Percentiles rank a stretch among this genome's conserved stretches.
Conservation (phyloP, 352 stramenopile species). For the Pythium biforme region DNA sequence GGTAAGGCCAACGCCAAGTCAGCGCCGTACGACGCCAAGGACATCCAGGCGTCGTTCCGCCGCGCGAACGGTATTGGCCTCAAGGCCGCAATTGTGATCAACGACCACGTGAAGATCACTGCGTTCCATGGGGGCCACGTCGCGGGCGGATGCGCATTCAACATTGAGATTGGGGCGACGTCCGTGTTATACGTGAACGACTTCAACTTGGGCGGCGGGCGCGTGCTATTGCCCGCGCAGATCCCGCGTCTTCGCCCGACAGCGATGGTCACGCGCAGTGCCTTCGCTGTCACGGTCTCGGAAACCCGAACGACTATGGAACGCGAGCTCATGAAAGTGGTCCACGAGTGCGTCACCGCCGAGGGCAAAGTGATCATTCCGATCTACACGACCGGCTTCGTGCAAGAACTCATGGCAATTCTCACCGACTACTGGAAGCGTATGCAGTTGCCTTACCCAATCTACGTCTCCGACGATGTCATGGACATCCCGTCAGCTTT, state of each 20-base stretch:
- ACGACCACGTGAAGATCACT: constrained; percentile 70
- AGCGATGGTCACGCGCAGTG: constrained; percentile 62
- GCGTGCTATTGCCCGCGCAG: constrained; percentile 64
- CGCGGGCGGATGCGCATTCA: constrained; percentile 70
- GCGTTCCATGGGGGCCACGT: constrained; percentile 82
- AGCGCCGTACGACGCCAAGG: constrained; percentile 50
- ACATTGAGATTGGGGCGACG: constrained; percentile 72
- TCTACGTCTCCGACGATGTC: constrained; percentile 62
- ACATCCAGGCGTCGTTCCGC: constrained; percentile 55
- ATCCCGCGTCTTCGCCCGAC: constrained; percentile 65
- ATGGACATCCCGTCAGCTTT: constrained; percentile 64
- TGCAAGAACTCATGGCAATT: constrained; percentile 77
- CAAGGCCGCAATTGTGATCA: constrained; percentile 57
- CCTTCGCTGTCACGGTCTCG: constrained; percentile 81
- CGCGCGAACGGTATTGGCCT: constrained; percentile 48
- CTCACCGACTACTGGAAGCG: constrained; percentile 71
- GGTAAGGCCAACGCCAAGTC: constrained; percentile 48
- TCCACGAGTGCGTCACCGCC: constrained; percentile 72
- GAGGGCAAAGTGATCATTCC: constrained; percentile 85
- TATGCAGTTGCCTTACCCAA: constrained; percentile 51
- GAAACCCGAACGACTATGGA: constrained; percentile 82
- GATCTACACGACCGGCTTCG: constrained; percentile 72
- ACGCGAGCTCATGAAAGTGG: constrained; percentile 72
- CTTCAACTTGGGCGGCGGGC: constrained; percentile 73
- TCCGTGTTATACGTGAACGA: constrained; percentile 75